phyloP scores from a whole-genome alignment of 225 moss, liverwort and hornwort genomes.

The Takakia lepidozioides region DNA sequence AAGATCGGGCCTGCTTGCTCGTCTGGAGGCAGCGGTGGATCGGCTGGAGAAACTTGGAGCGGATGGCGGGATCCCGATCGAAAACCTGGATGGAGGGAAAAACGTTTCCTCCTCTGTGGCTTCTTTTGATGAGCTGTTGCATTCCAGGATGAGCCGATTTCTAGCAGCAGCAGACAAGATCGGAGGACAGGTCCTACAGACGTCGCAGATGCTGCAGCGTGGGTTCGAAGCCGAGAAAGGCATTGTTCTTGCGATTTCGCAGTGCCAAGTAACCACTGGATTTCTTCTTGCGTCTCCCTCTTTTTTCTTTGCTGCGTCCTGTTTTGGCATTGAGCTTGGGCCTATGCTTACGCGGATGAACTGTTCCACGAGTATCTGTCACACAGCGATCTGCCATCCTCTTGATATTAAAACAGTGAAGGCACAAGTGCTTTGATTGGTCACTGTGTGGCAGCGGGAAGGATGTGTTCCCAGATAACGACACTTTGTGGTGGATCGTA shows the following conservation, averaged over 20 bases:
- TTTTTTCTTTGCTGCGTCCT: too few species aligned
- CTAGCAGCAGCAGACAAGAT: slow-evolving; percentile 74
- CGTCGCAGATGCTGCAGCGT: slow-evolving; percentile 68
- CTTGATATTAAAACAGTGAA: too few species aligned
- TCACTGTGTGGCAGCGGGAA: too few species aligned
- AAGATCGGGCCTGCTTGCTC: too few species aligned
- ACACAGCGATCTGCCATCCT: too few species aligned
- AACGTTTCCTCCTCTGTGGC: slow-evolving; percentile 25
- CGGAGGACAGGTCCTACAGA: slow-evolving; percentile 63
- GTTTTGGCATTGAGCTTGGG: too few species aligned
- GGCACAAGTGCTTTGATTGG: too few species aligned
- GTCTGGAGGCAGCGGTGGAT: slow-evolving; percentile 57
- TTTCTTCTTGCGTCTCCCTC: too few species aligned
- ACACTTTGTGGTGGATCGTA: too few species aligned
- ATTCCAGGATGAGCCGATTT: slow-evolving; percentile 54
- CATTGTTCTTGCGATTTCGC: slow-evolving; percentile 58
- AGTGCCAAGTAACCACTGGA: slow-evolving; percentile 99
- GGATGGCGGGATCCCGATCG: slow-evolving; percentile 39
- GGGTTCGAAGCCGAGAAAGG: slow-evolving; percentile 72
- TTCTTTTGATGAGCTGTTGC: slow-evolving; percentile 82
- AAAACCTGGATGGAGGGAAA: slow-evolving; percentile 17
- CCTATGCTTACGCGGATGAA: too few species aligned
- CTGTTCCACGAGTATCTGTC: too few species aligned
- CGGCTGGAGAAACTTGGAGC: slow-evolving; percentile 41
- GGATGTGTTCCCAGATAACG: too few species aligned